Base-by-base conservation (phyloP, 202 grass and related monocot species). In the Panicum virgatum region DNA sequence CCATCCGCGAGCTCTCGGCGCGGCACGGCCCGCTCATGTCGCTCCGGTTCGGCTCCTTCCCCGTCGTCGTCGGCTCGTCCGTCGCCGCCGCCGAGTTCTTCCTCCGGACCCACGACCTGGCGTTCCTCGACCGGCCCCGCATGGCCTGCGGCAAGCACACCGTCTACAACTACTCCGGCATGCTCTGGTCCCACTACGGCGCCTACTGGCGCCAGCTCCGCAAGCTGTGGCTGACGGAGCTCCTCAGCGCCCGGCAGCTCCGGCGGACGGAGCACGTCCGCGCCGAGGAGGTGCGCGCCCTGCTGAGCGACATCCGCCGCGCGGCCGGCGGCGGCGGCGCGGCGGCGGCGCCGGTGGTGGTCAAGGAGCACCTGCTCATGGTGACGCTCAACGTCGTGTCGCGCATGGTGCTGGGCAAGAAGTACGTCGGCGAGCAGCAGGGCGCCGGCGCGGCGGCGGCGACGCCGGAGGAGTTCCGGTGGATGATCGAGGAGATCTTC, bases 371-470 rank as follows among this genome's bases (percentile, higher is more conserved):
- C 5, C 39, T 69, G 39, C 12, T 43, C 4, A 43, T 69, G 65
- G 39, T 25, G n/a, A 69, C 12, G 12, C 39, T 69, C n/a, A 69
- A 69, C n/a, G 65, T 26, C 1, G 37, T 69, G 12, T 69, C 39
- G 20, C 65, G 65, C n/a, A 43, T 69, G 65, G 65, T 69, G 65
- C 39, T 69, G 37, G 65, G 65, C 18, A 69, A 12, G 65, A 69
- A 69, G 39, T 68, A 68, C 38, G 38, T 67, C 20, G 38, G 64
- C 8, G 37, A 7, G 11, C 12, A 7, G 11, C 12, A 66, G 29
- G 15, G 18, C 0, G 53, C 6, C 12, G 46, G 15, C 46, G 4
- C 18, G 4, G 34, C 37, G 1, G 63, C 19, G 0, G 39, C n/a
- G 12, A 43, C 65, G 39, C 39, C 39, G n/a, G 39, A 25, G 39